phyloP scores from a whole-genome alignment of 2,329 filamentous ascomycete species.

The Tolypocladium capitatum region DNA sequence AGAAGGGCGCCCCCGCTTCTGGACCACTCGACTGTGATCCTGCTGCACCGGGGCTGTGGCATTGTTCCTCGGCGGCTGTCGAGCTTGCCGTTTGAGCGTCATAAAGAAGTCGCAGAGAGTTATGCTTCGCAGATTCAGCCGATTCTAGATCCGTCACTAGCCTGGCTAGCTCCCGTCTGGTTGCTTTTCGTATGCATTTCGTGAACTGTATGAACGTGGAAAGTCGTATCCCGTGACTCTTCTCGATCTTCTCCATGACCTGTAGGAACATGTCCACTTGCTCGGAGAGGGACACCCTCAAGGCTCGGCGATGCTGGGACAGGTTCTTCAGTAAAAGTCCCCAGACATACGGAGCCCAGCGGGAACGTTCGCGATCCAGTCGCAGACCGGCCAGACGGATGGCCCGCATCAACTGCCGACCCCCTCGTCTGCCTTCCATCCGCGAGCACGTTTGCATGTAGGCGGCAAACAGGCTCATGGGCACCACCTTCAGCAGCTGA shows the following conservation, averaged over 20 bases:
- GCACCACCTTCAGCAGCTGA: constrained; percentile 11
- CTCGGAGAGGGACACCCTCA: constrained; percentile 14
- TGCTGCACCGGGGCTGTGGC: not conserved
- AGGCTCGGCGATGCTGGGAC: constrained; percentile 13
- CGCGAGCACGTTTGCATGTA: constrained; percentile 28
- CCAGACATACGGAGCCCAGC: constrained; percentile 19
- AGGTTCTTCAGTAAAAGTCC: constrained; percentile 19
- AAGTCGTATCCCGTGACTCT: constrained; percentile 9
- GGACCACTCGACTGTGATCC: not conserved
- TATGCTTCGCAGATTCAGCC: constrained; percentile 2
- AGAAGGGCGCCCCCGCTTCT: not conserved
- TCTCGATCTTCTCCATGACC: constrained; percentile 16
- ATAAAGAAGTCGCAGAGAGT: constrained; percentile 2
- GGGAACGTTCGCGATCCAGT: constrained; percentile 9
- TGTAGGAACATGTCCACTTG: constrained; percentile 17
- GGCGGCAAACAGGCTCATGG: constrained; percentile 29
- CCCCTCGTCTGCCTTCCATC: constrained; percentile 7
- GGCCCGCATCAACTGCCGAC: constrained; percentile 16
- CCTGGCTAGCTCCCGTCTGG: constrained; percentile 10
- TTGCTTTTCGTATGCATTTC: constrained; percentile 10
- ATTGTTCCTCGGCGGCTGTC: not conserved
- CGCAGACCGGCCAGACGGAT: constrained; percentile 16
- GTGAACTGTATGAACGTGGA: constrained; percentile 9
- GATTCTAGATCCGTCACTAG: constrained; percentile 8
- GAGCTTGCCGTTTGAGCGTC: not conserved